A percentile compares a stretch with the other conserved stretches of the same genome.
Evolutionary conservation across 75 land plant species (phyloP).

Genomic region (Sequoiadendron giganteum): DNA sequence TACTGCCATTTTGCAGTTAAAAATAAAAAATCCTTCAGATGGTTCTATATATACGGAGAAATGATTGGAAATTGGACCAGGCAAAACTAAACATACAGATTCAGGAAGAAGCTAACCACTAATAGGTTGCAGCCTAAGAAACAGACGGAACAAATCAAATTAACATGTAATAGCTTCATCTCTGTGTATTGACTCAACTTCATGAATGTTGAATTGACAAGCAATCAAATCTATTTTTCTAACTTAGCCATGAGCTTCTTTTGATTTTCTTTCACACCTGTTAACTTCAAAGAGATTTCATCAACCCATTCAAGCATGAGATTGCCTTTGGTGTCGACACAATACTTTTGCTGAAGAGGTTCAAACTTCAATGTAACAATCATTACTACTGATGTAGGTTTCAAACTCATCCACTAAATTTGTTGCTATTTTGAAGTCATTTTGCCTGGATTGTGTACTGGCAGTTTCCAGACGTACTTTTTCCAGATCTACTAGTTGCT

Average conservation of each 20-base stretch:
- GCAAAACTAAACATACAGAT: background rate
- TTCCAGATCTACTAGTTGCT: background rate
- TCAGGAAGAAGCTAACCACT: background rate
- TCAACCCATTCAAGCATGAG: background rate
- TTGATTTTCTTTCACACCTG: background rate
- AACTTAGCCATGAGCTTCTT: background rate
- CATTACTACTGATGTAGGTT: background rate
- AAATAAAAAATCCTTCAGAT: background rate
- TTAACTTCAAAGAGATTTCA: background rate
- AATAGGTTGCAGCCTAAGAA: background rate
- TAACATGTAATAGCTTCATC: background rate
- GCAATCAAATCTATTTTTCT: background rate
- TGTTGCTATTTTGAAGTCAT: background rate
- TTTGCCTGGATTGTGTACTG: background rate
- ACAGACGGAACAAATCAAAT: background rate
- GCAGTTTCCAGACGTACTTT: background rate
- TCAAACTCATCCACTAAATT: background rate
- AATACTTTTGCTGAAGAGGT: background rate
- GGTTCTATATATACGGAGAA: background rate
- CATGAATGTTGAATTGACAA: background rate
- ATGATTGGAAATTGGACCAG: background rate
- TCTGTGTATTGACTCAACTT: background rate
- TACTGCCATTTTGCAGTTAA: background rate
- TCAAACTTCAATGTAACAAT: background rate
- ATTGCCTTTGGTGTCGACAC: background rate